Conservation (phyloP, 768 basidiomycete species). For the Phylloporus sp. region DNA sequence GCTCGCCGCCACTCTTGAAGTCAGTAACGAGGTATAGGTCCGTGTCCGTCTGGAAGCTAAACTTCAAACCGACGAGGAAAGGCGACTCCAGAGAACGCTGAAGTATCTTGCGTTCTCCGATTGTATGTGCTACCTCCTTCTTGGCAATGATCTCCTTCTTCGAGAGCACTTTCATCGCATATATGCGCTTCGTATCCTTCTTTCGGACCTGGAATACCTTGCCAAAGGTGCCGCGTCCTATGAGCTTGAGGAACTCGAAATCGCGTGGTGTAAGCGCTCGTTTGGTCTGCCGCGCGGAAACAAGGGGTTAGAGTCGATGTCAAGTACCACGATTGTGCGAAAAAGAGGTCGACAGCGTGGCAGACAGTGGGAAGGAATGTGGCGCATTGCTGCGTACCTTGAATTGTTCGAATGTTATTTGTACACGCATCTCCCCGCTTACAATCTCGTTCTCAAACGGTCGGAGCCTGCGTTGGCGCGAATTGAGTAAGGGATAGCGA, state of each 20-base stretch:
- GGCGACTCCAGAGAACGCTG: constrained; percentile 90
- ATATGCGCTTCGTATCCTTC: constrained; percentile 95
- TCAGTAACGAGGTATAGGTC: constrained; percentile 97
- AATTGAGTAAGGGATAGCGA: constrained; percentile 13
- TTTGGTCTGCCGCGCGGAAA: constrained; percentile 55
- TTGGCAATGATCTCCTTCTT: constrained; percentile 99
- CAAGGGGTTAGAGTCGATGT: constrained; percentile 14
- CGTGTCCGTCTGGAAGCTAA: constrained; percentile 93
- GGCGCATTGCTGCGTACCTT: constrained; percentile 48
- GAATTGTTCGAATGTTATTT: constrained; percentile 88
- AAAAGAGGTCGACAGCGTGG: constrained; percentile 21
- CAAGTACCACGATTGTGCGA: constrained; percentile 22
- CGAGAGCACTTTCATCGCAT: constrained; percentile 98
- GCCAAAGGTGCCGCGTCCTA: constrained; percentile 97
- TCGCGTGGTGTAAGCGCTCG: constrained; percentile 87
- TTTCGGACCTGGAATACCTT: constrained; percentile 99
- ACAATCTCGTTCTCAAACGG: constrained; percentile 78
- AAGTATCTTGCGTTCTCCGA: constrained; percentile 98
- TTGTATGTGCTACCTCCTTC: constrained; percentile 99
- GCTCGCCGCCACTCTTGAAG: constrained; percentile 96
- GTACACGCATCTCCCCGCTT: constrained; percentile 90
- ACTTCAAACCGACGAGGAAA: constrained; percentile 97
- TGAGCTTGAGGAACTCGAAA: constrained; percentile 98
- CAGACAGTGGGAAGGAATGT: constrained; percentile 22
- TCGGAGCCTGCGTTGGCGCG: constrained; percentile 46